Evolutionary conservation across 2,329 filamentous ascomycete species (phyloP).

Genomic region (Fusarium sp.): DNA sequence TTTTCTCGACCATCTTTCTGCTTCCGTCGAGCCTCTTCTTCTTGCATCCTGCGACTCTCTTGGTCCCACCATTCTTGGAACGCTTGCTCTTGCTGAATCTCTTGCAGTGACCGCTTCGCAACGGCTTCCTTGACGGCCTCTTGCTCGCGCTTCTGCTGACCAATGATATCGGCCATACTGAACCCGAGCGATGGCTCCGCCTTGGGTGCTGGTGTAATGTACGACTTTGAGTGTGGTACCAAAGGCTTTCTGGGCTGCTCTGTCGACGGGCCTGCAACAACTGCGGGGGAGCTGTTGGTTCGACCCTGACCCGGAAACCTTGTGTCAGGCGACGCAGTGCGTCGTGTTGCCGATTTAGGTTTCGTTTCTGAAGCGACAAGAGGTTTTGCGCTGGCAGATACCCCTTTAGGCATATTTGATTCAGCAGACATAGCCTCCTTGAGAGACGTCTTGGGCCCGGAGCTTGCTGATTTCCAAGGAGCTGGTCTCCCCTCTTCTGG

Average conservation of each 20-base stretch:
- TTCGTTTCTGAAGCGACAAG: slow-evolving; percentile 58
- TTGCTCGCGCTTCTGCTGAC: slow-evolving; percentile 87
- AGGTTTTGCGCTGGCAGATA: slow-evolving; percentile 54
- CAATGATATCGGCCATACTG: slow-evolving; percentile 89
- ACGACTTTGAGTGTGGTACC: slow-evolving; percentile 71
- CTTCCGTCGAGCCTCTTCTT: slow-evolving; percentile 64
- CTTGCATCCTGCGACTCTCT: slow-evolving; percentile 78
- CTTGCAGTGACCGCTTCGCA: slow-evolving; percentile 88
- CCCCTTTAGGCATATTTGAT: slow-evolving; percentile 43
- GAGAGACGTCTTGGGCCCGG: slow-evolving; percentile 61
- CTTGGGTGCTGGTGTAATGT: slow-evolving; percentile 67
- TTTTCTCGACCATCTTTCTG: slow-evolving; percentile 55
- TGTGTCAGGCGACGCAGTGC: slow-evolving; percentile 71
- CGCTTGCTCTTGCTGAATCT: slow-evolving; percentile 96
- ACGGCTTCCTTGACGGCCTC: slow-evolving; percentile 83
- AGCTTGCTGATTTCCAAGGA: slow-evolving; percentile 74
- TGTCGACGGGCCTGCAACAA: slow-evolving; percentile 44
- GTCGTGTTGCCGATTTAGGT: slow-evolving; percentile 55
- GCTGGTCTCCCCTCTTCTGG: slow-evolving; percentile 54
- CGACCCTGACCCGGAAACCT: slow-evolving; percentile 69
- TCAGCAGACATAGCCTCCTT: slow-evolving; percentile 60
- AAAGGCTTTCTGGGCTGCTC: slow-evolving; percentile 56
- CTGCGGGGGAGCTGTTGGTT: slow-evolving; percentile 50
- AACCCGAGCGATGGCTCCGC: slow-evolving; percentile 74
- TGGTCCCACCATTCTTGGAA: slow-evolving; percentile 98